Conservation (phyloP, 306 rosid genomes). For the Cucumis cinereus region DNA sequence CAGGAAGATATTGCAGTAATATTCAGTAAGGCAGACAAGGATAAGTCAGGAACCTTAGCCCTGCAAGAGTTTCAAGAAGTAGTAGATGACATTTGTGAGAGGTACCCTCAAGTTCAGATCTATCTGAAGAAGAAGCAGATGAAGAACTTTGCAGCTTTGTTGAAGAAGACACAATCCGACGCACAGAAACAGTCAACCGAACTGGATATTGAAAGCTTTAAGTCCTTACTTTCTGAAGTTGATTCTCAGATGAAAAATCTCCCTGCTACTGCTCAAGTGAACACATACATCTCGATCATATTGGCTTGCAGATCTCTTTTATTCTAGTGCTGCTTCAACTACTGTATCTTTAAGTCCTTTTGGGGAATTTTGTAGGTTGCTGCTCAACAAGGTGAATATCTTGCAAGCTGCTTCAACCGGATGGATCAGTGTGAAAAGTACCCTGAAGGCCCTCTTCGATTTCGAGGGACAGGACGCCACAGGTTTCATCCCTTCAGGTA, state of each 20-base stretch:
- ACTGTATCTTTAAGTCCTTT: not conserved
- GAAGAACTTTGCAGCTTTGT: slow-evolving; percentile 38
- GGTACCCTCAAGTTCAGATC: slow-evolving; percentile 60
- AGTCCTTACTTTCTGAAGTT: slow-evolving; percentile 39
- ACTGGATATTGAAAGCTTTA: slow-evolving; percentile 50
- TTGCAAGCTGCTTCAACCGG: slow-evolving; percentile 46
- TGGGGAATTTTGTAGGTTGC: slow-evolving; percentile 41
- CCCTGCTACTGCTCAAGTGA: slow-evolving; percentile 82
- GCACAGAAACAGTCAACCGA: slow-evolving; percentile 28
- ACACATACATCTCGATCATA: not conserved
- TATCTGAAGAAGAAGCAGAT: slow-evolving; percentile 33
- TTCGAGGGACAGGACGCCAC: slow-evolving; percentile 51
- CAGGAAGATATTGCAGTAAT: slow-evolving; percentile 58
- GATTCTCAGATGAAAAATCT: slow-evolving; percentile 73
- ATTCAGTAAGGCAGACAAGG: slow-evolving; percentile 53
- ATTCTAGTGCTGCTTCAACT: not conserved
- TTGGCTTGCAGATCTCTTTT: not conserved
- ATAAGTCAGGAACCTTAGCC: slow-evolving; percentile 48
- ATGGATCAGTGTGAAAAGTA: slow-evolving; percentile 18
- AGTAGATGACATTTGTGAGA: slow-evolving; percentile 48
- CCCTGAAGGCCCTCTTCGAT: slow-evolving; percentile 78
- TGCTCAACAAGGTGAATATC: slow-evolving; percentile 74
- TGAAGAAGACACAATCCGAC: slow-evolving; percentile 35
- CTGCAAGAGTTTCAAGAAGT: slow-evolving; percentile 44
- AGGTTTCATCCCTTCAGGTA: slow-evolving; percentile 61